Percentiles rank a stretch among this genome's conserved stretches.
phyloP scores from a whole-genome alignment of 345 rosid genomes.

The Adansonia digitata region DNA sequence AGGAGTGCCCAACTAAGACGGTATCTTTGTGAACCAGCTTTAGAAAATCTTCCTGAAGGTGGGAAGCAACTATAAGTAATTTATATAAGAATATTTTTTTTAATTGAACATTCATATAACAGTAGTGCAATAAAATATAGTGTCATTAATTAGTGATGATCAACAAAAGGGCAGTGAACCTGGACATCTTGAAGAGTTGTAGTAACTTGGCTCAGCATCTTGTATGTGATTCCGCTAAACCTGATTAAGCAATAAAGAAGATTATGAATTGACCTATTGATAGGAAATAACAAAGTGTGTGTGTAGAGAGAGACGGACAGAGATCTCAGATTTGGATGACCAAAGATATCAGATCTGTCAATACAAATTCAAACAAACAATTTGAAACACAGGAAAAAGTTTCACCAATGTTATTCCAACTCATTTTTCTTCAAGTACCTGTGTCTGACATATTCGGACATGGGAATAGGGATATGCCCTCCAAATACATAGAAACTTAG shows the following conservation, averaged over 20 bases:
- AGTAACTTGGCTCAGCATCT: constrained; percentile 73
- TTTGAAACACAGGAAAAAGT: neutral
- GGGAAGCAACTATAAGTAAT: constrained; percentile 26
- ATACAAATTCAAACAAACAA: neutral
- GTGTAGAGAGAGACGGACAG: neutral
- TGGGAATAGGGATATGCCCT: too few species aligned
- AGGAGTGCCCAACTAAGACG: constrained; percentile 87
- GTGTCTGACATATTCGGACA: too few species aligned
- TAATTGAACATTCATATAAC: constrained; percentile 10
- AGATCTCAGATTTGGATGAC: neutral
- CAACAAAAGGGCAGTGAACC: constrained; percentile 35
- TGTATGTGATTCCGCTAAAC: constrained; percentile 84
- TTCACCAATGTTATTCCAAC: too few species aligned
- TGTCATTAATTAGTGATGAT: neutral
- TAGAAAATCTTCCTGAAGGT: constrained; percentile 69
- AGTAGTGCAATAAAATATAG: constrained; percentile 11
- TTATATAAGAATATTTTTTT: constrained; percentile 18
- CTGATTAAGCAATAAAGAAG: constrained; percentile 36
- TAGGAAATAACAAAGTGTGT: neutral
- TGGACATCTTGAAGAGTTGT: constrained; percentile 81
- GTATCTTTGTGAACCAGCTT: constrained; percentile 82
- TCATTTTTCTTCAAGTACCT: too few species aligned
- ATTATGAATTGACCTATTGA: neutral
- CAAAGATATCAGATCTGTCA: neutral
- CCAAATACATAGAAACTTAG: too few species aligned